Conservation (phyloP, 108 stramenopile species). For the Pseudonitzschia delicatissima region DNA sequence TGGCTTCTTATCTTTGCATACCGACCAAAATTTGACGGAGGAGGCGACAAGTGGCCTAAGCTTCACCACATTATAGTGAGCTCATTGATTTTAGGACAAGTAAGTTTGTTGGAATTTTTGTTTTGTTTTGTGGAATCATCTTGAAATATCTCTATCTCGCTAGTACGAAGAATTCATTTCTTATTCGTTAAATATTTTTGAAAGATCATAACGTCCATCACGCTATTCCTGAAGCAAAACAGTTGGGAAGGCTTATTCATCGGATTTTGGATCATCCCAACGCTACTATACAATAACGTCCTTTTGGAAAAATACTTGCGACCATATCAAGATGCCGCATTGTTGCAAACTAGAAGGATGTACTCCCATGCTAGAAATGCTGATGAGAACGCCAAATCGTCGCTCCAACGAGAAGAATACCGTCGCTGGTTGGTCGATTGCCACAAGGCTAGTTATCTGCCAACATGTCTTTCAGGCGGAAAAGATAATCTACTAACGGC, state of each 20-base stretch:
- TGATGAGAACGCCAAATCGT: slow-evolving; percentile 35
- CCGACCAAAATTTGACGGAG: slow-evolving; percentile 52
- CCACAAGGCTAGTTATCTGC: slow-evolving; percentile 85
- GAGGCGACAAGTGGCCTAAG: slow-evolving; percentile 67
- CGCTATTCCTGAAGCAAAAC: neutral
- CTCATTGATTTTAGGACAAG: slow-evolving; percentile 52
- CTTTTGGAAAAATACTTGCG: slow-evolving; percentile 46
- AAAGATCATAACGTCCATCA: neutral
- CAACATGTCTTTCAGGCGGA: slow-evolving; percentile 79
- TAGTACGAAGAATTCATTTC: slow-evolving; percentile 50
- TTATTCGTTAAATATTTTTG: slow-evolving; percentile 38
- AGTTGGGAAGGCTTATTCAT: neutral
- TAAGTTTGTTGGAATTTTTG: too few relatives aligned
- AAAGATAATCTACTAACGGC: slow-evolving; percentile 49
- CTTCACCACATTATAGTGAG: slow-evolving; percentile 69
- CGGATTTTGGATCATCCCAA: slow-evolving; percentile 37
- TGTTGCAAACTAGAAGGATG: slow-evolving; percentile 77
- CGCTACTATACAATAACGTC: slow-evolving; percentile 44
- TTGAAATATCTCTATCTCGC: slow-evolving; percentile 60
- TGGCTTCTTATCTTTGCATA: slow-evolving; percentile 75
- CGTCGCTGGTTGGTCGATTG: slow-evolving; percentile 81
- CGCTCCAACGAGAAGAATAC: slow-evolving; percentile 66
- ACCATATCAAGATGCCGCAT: slow-evolving; percentile 66
- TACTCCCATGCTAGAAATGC: slow-evolving; percentile 83
- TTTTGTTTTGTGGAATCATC: too few relatives aligned